Evolutionary conservation across 2,329 filamentous ascomycete species (phyloP), one percentile per base, ranked within the genome.

Genomic region (Colletotrichum sp.): DNA sequence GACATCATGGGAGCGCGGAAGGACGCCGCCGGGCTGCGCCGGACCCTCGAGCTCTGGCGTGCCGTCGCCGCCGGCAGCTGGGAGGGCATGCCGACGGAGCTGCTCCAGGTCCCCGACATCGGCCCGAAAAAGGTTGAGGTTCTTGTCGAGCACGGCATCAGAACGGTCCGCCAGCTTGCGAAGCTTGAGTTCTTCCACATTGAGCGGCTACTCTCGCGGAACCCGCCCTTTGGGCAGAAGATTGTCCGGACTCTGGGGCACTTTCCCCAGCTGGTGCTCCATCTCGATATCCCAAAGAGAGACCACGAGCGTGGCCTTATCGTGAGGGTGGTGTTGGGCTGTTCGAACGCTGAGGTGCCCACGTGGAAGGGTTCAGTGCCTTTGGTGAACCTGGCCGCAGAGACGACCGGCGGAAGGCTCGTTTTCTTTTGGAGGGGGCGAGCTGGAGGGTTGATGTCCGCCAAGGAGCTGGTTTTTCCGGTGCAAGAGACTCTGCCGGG

Each of bases 81-180:
- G 97, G 97, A 99, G 80, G 77, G 75, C 4, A 14, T 24, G 39
- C 91, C 95, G 1, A 88, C 94, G 26, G 95, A 98, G 79, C 90
- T 99, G 81, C 94, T 94, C 76, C 96, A 99, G 82, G 89, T 99
- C 3, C 92, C 95, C 1, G 91, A 92, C 4, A 91, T 99, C 76
- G 97, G 97, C 0, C 87, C 92, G 6, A 95, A 93, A 2, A 90
- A 91, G n/a, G 92, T 95, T 78, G 90, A 93, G 48, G 97, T 94
- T 82, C 89, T 99, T 59, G 90, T 92, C 4, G 89, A 90, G 52
- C 92, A 92, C n/a, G 92, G 93, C 1, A 90, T 99, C 70, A 91
- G 87, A 32, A 94, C 88, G 7, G 92, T 99, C 7, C 90, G 93
- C 57, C 90, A 91, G n/a, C 86, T 99, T 14, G 91, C 93, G 18